Evolutionary conservation across 441 rosid species (phyloP), one percentile per base, ranked within the genome.

Genomic region (Hura crepitans): DNA sequence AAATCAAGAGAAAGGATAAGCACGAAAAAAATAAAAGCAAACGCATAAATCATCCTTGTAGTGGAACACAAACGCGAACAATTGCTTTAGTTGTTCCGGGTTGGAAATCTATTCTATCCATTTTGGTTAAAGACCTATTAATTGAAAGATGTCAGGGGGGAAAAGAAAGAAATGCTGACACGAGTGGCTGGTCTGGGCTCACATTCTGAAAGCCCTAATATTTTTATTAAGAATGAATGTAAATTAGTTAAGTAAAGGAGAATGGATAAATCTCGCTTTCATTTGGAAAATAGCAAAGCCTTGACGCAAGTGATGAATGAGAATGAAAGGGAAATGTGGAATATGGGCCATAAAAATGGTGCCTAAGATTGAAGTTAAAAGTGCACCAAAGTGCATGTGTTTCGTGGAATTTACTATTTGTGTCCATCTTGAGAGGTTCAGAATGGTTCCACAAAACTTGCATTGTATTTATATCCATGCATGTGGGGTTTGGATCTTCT

Each of bases 41-140:
- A 23, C 30, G 46, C 14, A 8, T 59, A 57, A 61, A 54, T 67
- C 25, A 61, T 70, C 14, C 81, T 69, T 3, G 51, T 71, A 72
- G 74, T 82, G 79, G 78, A 65, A 73, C 28, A 27, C 75, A 13
- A 56, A 17, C 69, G 69, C 33, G 59, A 66, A 70, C 67, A 68
- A 70, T 75, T 67, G 43, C 78, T 68, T 28, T 12, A 66, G 58
- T 61, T 62, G 70, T 83, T 81, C 60, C 86, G 80, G 79, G 77
- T 73, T 54, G 78, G 87, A 42, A 80, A 79, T 18, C 60, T 68
- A 68, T 70, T 81, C 78, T 74, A 58, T 35, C 56, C 69, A 42
- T 76, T 71, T 70, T 66, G 3, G 74, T 72, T 15, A 61, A 79
- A 45, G 61, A 31, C 59, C 43, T 27, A 64, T 17, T 65, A 20